These are phyloP conservation scores for Xylariaceae sp. DNA, from an alignment of 2,329 filamentous ascomycete species.

Conservation along the genomic window DNA sequence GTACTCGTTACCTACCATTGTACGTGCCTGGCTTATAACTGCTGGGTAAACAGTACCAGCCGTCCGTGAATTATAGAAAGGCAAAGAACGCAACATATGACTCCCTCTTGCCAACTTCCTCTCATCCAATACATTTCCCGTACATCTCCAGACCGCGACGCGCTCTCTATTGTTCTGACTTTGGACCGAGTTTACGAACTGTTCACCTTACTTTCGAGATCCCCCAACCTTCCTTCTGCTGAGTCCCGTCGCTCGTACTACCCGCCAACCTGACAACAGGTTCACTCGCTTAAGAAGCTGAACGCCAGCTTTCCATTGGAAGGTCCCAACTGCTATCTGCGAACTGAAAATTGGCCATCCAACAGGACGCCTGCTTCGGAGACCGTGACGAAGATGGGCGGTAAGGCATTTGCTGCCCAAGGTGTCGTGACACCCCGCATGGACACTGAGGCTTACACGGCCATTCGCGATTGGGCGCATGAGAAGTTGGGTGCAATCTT, in stretches of 20 bases:
- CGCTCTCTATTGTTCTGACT: too few relatives aligned
- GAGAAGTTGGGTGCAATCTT: constrained; percentile 48
- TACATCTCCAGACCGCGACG: too few relatives aligned
- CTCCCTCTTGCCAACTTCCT: too few relatives aligned
- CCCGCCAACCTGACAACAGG: too few relatives aligned
- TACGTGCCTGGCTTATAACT: too few relatives aligned
- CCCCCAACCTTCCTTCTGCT: too few relatives aligned
- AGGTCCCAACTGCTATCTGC: background rate
- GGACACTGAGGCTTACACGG: constrained; percentile 50
- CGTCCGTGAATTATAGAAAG: too few relatives aligned
- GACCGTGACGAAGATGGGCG: constrained; percentile 52
- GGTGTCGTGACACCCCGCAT: constrained; percentile 62
- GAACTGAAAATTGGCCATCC: background rate
- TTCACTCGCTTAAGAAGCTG: background rate
- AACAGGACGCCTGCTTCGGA: background rate
- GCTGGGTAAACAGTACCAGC: too few relatives aligned
- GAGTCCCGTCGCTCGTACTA: background rate
- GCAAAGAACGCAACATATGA: too few relatives aligned
- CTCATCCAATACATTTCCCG: too few relatives aligned
- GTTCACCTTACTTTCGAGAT: too few relatives aligned
- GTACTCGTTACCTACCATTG: background rate
- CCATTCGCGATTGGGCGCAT: constrained; percentile 44
- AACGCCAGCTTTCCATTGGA: background rate
- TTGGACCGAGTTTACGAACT: too few relatives aligned
- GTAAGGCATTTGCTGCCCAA: constrained; percentile 50